Conservation (phyloP, 2,329 filamentous ascomycete genomes). For the Aspergillus sp. region DNA sequence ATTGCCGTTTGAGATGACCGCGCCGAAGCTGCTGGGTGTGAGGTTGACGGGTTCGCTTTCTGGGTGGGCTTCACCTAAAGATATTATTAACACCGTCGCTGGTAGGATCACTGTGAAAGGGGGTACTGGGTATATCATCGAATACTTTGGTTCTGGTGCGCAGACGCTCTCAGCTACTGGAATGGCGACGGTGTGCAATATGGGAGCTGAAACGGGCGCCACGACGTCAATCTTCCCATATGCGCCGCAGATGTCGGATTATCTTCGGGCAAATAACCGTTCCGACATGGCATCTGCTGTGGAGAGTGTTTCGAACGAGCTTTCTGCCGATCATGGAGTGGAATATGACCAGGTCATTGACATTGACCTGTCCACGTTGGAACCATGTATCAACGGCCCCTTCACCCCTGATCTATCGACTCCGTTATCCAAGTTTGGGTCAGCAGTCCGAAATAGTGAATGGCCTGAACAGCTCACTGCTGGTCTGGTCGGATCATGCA, state of each 20-base stretch:
- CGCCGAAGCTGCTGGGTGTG: conserved; percentile 94
- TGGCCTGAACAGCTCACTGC: conserved; percentile 98
- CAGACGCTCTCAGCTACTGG: conserved; percentile 76
- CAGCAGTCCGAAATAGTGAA: conserved; percentile 85
- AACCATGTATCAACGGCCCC: conserved; percentile 97
- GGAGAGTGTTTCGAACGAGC: conserved; percentile 76
- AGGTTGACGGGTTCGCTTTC: conserved; percentile 85
- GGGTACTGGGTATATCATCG: conserved; percentile 80
- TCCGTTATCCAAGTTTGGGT: conserved; percentile 94
- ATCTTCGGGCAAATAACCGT: conserved; percentile 88
- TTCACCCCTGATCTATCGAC: conserved; percentile 98
- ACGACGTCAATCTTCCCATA: conserved; percentile 97
- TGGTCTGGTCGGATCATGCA: conserved; percentile 96
- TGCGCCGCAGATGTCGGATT: conserved; percentile 97
- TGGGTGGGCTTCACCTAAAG: conserved; percentile 93
- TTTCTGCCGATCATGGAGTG: conserved; percentile 81
- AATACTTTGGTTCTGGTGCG: conserved; percentile 65
- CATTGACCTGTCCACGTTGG: conserved; percentile 90
- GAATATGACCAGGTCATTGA: conserved; percentile 96
- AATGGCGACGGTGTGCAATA: conserved; percentile 77
- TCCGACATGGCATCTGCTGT: conserved; percentile 86
- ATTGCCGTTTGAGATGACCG: conserved; percentile 96
- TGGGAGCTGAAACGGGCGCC: conserved; percentile 65
- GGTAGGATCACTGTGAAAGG: conserved; percentile 97
- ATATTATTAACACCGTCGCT: conserved; percentile 96